These are phyloP conservation scores for Achaetomiella virescens DNA, from an alignment of 495 filamentous ascomycete genomes.

Conservation along the genomic window DNA sequence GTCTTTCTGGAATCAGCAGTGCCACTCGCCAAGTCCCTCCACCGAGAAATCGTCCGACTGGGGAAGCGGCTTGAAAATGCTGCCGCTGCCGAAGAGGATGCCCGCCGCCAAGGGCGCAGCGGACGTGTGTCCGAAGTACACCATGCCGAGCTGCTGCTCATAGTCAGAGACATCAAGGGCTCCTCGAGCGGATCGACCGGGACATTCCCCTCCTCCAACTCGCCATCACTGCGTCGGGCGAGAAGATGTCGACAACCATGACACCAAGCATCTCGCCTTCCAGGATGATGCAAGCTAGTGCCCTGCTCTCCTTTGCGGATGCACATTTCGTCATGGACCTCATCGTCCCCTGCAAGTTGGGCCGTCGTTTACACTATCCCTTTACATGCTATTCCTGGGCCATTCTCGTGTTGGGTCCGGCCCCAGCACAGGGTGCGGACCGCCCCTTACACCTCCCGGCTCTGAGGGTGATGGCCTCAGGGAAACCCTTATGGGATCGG, in stretches of 20 bases:
- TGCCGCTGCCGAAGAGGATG: slow-evolving; percentile 59
- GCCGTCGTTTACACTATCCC: slow-evolving; percentile 76
- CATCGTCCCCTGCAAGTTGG: slow-evolving; percentile 72
- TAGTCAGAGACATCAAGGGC: slow-evolving; percentile 70
- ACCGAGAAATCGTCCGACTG: slow-evolving; percentile 79
- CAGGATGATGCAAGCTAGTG: slow-evolving; percentile 86
- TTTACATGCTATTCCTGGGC: slow-evolving; percentile 94
- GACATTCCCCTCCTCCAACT: slow-evolving; percentile 90
- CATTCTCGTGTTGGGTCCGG: slow-evolving; percentile 47
- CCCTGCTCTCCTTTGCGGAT: slow-evolving; percentile 84
- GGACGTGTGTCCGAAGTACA: slow-evolving; percentile 26
- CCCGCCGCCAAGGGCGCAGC: slow-evolving; percentile 43
- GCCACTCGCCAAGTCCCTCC: slow-evolving; percentile 75
- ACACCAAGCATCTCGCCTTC: slow-evolving; percentile 85
- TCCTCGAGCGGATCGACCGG: slow-evolving; percentile 80
- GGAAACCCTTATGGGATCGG: slow-evolving; percentile 40
- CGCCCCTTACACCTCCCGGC: slow-evolving; percentile 22
- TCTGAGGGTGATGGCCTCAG: not conserved
- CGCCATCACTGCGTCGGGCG: slow-evolving; percentile 92
- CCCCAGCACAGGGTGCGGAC: not conserved
- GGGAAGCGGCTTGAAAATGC: slow-evolving; percentile 68
- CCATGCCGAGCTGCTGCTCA: slow-evolving; percentile 57
- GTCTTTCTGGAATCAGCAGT: slow-evolving; percentile 87
- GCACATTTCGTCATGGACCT: slow-evolving; percentile 67
- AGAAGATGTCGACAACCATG: slow-evolving; percentile 70